These are phyloP conservation scores for Casuarina equisetifolia DNA, from an alignment of 306 rosid genomes.

Conservation along the genomic window DNA sequence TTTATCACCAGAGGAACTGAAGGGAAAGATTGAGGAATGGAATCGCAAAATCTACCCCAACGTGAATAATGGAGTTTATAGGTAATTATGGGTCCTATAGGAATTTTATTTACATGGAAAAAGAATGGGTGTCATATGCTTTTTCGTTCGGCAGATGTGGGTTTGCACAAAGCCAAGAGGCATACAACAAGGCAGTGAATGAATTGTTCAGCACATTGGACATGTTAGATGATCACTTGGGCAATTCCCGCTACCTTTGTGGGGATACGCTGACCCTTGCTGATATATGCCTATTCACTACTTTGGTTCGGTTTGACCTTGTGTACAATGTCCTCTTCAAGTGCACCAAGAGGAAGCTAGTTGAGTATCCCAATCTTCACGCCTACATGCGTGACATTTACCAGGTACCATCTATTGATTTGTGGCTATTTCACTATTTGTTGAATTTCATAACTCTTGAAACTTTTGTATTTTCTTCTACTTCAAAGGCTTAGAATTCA, in stretches of 20 bases:
- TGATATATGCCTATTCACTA: conserved; percentile 73
- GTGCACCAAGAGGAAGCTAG: conserved; percentile 79
- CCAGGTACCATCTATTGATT: conserved; percentile 42
- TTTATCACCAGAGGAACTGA: conserved; percentile 65
- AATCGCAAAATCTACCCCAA: conserved; percentile 66
- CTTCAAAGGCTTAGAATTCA: neutral
- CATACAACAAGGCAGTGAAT: conserved; percentile 64
- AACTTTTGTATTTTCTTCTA: neutral
- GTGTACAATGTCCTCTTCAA: conserved; percentile 74
- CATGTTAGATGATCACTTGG: conserved; percentile 58
- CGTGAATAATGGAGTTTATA: conserved; percentile 88
- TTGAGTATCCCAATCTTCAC: conserved; percentile 65
- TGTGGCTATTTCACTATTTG: neutral
- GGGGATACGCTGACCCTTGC: conserved; percentile 64
- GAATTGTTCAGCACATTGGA: conserved; percentile 65
- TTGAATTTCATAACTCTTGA: neutral
- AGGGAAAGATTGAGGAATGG: conserved; percentile 72
- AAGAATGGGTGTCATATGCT: neutral
- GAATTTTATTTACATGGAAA: too few species aligned
- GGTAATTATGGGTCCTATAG: conserved; percentile 30
- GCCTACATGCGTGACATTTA: conserved; percentile 76
- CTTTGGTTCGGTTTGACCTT: conserved; percentile 71
- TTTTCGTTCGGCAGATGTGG: conserved; percentile 59
- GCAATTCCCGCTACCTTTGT: conserved; percentile 52
- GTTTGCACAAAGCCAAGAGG: conserved; percentile 85